These are phyloP conservation scores for Moringa oleifera DNA, from an alignment of 345 rosid species.

Conservation along the genomic window DNA sequence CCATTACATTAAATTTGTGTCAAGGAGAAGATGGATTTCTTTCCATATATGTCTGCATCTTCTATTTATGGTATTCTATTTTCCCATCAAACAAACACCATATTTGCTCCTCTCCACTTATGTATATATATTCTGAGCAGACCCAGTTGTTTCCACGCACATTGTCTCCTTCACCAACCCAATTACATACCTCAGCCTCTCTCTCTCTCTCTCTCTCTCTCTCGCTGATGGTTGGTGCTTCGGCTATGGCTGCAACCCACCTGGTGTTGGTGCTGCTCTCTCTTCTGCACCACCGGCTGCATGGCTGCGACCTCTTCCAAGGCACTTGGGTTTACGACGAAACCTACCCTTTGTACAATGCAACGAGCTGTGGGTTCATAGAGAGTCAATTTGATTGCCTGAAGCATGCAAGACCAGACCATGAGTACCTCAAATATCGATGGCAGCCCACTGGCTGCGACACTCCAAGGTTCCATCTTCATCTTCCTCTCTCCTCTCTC, in stretches of 20 bases:
- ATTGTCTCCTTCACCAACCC: not conserved
- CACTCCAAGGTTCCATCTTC: slow-evolving; percentile 40
- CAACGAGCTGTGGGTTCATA: slow-evolving; percentile 42
- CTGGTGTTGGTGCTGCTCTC: too few relatives aligned
- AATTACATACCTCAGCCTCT: too few relatives aligned
- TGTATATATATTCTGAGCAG: too few relatives aligned
- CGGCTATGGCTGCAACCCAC: not conserved
- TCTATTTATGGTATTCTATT: too few relatives aligned
- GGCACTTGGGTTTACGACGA: slow-evolving; percentile 66
- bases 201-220: not conserved
- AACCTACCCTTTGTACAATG: slow-evolving; percentile 46
- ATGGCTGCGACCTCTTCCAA: slow-evolving; percentile 24
- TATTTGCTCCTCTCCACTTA: too few relatives aligned
- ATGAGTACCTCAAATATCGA: slow-evolving; percentile 46
- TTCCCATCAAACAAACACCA: too few relatives aligned
- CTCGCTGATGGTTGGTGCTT: not conserved
- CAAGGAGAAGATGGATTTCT: too few relatives aligned
- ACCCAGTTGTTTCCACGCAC: too few relatives aligned
- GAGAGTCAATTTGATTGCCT: slow-evolving; percentile 52
- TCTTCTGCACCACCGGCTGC: too few relatives aligned
- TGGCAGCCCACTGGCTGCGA: slow-evolving; percentile 59
- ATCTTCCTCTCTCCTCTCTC: not conserved
- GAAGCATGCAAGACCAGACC: slow-evolving; percentile 51
- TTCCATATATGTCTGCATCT: too few relatives aligned
- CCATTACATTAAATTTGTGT: too few relatives aligned